These are phyloP conservation scores for Phaffia rhodozyma DNA, from an alignment of 1,284 basidiomycete genomes.

Conservation along the genomic window DNA sequence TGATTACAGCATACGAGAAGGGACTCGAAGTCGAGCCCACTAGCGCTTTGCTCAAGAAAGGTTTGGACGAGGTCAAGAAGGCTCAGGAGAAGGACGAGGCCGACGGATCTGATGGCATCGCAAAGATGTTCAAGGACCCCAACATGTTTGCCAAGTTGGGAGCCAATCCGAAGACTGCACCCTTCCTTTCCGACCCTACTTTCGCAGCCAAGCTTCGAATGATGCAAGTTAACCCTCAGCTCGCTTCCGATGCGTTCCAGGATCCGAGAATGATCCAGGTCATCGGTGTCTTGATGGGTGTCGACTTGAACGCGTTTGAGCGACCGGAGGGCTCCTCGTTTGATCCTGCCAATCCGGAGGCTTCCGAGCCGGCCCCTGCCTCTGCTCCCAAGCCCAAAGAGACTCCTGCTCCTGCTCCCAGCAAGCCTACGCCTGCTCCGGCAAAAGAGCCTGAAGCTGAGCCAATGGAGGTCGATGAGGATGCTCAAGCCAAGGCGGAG, in stretches of 20 bases:
- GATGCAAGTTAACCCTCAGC: conserved; percentile 34
- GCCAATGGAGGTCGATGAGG: conserved; percentile 43
- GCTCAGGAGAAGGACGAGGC: conserved; percentile 40
- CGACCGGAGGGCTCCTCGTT: conserved; percentile 68
- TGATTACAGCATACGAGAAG: conserved; percentile 48
- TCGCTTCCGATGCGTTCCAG: conserved; percentile 40
- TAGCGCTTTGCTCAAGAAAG: conserved; percentile 69
- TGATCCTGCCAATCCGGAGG: conserved; percentile 33
- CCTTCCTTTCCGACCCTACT: conserved; percentile 65
- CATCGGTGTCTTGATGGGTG: conserved; percentile 82
- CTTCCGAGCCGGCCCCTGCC: conserved; percentile 27
- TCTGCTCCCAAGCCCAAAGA: conserved; percentile 26
- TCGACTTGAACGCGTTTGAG: conserved; percentile 80
- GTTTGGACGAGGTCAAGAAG: conserved; percentile 71
- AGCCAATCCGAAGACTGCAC: conserved; percentile 69
- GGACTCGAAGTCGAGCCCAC: conserved; percentile 68
- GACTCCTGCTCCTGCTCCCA: conserved; percentile 34
- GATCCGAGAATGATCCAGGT: conserved; percentile 87
- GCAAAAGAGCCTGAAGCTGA: conserved; percentile 49
- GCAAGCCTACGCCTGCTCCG: conserved; percentile 34
- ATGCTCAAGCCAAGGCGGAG: conserved; percentile 55
- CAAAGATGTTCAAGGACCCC: conserved; percentile 74
- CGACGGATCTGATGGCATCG: conserved; percentile 48
- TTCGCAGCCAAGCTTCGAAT: conserved; percentile 53
- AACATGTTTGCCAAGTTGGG: conserved; percentile 47